Conservation (phyloP, 768 basidiomycete species). For the Holtermannia corniformis region DNA sequence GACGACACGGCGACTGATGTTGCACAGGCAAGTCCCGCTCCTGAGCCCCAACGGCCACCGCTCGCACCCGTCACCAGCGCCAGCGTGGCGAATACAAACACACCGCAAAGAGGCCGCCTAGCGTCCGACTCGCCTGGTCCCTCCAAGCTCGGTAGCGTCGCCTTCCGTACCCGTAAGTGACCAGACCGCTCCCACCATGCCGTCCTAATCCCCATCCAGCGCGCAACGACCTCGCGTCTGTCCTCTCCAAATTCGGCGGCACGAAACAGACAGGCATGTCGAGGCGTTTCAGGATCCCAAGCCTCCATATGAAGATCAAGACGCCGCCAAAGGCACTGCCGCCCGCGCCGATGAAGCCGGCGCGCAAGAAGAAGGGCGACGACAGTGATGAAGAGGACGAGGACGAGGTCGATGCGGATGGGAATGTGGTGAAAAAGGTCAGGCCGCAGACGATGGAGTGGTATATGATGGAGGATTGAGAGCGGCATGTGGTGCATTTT, state of each 20-base stretch:
- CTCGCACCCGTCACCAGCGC: not conserved
- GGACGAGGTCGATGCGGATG: constrained; percentile 14
- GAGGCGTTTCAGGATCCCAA: constrained; percentile 15
- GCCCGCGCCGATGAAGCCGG: constrained; percentile 28
- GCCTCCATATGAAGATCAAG: constrained; percentile 33
- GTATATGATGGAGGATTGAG: constrained; percentile 32
- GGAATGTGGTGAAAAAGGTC: constrained; percentile 9
- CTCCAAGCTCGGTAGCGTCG: not conserved
- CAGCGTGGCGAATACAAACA: too few relatives aligned
- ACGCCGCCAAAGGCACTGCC: constrained; percentile 29
- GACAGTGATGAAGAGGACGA: constrained; percentile 26
- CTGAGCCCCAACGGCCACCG: not conserved
- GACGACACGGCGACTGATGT: too few relatives aligned
- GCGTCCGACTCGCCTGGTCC: not conserved
- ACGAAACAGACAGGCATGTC: constrained; percentile 27
- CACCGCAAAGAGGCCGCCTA: not conserved
- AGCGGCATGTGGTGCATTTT: not conserved
- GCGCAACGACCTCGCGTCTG: constrained; percentile 21
- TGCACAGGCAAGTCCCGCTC: too few relatives aligned
- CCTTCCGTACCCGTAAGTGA: not conserved
- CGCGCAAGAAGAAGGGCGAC: constrained; percentile 28
- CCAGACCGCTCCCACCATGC: not conserved
- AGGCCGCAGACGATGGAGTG: constrained; percentile 21
- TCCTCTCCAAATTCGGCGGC: constrained; percentile 26
- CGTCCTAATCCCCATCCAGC: constrained; percentile 7